Evolutionary conservation across 176 grass and related monocot species (phyloP).

Genomic region (Juncus inflexus): DNA sequence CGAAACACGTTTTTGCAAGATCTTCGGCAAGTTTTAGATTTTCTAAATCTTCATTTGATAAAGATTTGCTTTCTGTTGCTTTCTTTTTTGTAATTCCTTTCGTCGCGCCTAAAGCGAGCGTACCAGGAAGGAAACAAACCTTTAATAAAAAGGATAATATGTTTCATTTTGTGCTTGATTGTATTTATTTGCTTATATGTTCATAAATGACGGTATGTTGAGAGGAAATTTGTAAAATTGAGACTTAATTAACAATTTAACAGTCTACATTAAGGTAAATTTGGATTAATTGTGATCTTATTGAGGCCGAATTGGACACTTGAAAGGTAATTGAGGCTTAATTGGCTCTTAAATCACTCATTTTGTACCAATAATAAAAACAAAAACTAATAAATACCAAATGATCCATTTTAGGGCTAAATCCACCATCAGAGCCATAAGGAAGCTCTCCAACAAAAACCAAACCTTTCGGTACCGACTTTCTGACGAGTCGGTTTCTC

Average conservation of each 20-base stretch:
- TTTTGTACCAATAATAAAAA: conserved; percentile 6
- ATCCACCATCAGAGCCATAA: conserved; percentile 52
- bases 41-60: conserved; percentile 72
- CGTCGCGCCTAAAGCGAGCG: conserved; percentile 87
- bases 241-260: too few species aligned
- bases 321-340: too few species aligned
- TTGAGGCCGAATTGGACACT: too few species aligned
- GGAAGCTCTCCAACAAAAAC: conserved; percentile 97
- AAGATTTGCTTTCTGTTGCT: conserved; percentile 62
- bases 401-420: conserved; percentile 99
- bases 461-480: conserved; percentile 79
- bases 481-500: conserved; percentile 82
- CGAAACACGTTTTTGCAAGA: conserved; percentile 88
- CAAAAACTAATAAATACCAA: conserved; percentile 45
- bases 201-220: too few species aligned
- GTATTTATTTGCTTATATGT: too few species aligned
- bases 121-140: conserved; percentile 98
- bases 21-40: conserved; percentile 97
- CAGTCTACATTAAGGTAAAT: too few species aligned
- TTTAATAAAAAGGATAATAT: conserved; percentile 33
- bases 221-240: too few species aligned
- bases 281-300: too few species aligned
- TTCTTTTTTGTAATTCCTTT: conserved; percentile 88
- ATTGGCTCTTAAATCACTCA: too few species aligned
- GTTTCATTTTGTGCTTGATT: too few species aligned